Percentiles rank a stretch among this genome's conserved stretches.
Conservation (phyloP, 225 moss, liverwort and hornwort genomes). For the Pleurozium schreberi region DNA sequence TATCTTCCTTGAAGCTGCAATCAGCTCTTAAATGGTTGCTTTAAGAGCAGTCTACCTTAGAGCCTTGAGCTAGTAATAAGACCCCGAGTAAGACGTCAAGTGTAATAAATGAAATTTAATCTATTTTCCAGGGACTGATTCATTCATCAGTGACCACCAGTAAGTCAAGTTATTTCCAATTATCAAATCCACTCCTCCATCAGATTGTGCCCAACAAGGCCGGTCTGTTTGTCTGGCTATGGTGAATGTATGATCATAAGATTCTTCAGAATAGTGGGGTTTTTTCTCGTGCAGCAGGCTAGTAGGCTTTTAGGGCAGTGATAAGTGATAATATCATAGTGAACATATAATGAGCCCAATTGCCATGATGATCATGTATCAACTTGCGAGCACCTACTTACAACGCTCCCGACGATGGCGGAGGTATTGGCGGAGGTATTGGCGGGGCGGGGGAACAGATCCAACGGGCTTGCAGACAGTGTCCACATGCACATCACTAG, state of each 20-base stretch:
- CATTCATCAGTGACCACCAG: too few relatives aligned
- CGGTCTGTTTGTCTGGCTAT: too few relatives aligned
- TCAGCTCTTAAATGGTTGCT: too few relatives aligned
- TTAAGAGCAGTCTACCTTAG: too few relatives aligned
- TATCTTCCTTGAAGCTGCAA: too few relatives aligned
- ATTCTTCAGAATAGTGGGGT: neutral
- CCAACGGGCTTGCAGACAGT: neutral
- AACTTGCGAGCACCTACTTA: neutral
- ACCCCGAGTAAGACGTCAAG: too few relatives aligned
- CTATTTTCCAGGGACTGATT: too few relatives aligned
- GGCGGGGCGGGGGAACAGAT: neutral
- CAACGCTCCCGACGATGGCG: neutral
- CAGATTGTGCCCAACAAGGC: neutral
- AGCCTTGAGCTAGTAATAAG: too few relatives aligned
- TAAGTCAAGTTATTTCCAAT: too few relatives aligned
- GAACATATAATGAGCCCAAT: neutral
- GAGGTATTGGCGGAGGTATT: neutral
- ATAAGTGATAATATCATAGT: neutral
- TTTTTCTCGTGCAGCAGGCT: neutral
- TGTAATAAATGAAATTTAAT: too few relatives aligned
- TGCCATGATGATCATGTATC: conserved; percentile 3
- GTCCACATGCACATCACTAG: neutral
- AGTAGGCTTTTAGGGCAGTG: neutral
- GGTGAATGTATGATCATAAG: neutral
- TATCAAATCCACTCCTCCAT: too few relatives aligned